These are phyloP conservation scores for Talaromyces sp. DNA, from an alignment of 2,329 filamentous ascomycete species.

Conservation along the genomic window DNA sequence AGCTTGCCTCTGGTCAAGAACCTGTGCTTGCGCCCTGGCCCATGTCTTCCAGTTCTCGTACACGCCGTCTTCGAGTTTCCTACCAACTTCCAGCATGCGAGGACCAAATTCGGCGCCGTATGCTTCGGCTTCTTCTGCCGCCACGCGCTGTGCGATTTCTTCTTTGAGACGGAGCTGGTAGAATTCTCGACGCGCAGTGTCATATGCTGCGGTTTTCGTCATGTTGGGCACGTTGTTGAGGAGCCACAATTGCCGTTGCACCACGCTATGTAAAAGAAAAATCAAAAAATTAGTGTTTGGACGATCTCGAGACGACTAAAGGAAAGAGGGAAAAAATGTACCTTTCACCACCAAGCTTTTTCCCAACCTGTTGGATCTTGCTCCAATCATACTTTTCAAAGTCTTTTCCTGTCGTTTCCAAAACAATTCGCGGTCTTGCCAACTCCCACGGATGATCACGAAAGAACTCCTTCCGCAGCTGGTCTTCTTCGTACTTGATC, in stretches of 20 bases:
- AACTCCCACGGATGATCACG: slow-evolving; percentile 96
- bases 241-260: slow-evolving; percentile 86
- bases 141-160: slow-evolving; percentile 76
- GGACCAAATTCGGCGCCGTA: slow-evolving; percentile 88
- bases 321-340: slow-evolving; percentile 34
- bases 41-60: slow-evolving; percentile 84
- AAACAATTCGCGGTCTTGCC: slow-evolving; percentile 75
- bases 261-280: slow-evolving; percentile 59
- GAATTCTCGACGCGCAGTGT: slow-evolving; percentile 82
- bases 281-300: neutral
- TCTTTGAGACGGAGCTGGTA: slow-evolving; percentile 77
- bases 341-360: slow-evolving; percentile 80
- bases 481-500: slow-evolving; percentile 79
- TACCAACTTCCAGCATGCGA: slow-evolving; percentile 67
- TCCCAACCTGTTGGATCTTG: slow-evolving; percentile 66
- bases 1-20: slow-evolving; percentile 45
- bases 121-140: slow-evolving; percentile 78
- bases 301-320: slow-evolving; percentile 10
- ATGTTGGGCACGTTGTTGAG: slow-evolving; percentile 61
- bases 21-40: slow-evolving; percentile 56
- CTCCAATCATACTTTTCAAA: slow-evolving; percentile 74
- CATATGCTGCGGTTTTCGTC: slow-evolving; percentile 69
- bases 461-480: slow-evolving; percentile 76
- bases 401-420: slow-evolving; percentile 85
- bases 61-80: slow-evolving; percentile 73